Evolutionary conservation across 306 rosid genomes (phyloP).

Genomic region (Prunus padus): DNA sequence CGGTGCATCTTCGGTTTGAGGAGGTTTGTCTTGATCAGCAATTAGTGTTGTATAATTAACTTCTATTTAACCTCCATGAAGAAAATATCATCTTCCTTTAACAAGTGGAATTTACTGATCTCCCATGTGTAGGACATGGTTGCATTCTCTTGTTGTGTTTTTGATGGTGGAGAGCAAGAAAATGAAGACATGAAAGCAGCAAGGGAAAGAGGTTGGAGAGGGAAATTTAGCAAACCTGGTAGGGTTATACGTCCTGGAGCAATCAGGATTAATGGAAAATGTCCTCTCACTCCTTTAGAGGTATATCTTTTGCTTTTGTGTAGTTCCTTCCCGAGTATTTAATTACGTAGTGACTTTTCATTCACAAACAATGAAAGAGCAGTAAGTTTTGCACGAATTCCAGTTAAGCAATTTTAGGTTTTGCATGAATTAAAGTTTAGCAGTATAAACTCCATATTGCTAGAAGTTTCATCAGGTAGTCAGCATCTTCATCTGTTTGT

Average conservation of each 20-base stretch:
- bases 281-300: slow-evolving; percentile 98
- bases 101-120: slow-evolving; percentile 19
- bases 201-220: slow-evolving; percentile 98
- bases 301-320: slow-evolving; percentile 38
- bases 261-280: slow-evolving; percentile 88
- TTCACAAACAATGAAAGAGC: background rate
- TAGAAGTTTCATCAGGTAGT: background rate
- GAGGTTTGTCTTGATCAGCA: slow-evolving; percentile 57
- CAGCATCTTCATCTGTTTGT: too few species aligned
- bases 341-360: background rate
- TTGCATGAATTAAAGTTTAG: background rate
- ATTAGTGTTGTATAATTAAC: slow-evolving; percentile 14
- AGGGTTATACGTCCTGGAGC: slow-evolving; percentile 97
- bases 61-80: slow-evolving; percentile 11
- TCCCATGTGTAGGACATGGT: slow-evolving; percentile 84
- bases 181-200: slow-evolving; percentile 82
- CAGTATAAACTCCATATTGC: background rate
- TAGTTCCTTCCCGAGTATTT: background rate
- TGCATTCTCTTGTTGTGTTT: slow-evolving; percentile 96
- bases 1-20: slow-evolving; percentile 97
- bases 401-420: background rate
- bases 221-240: slow-evolving; percentile 95
- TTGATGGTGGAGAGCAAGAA: slow-evolving; percentile 86
- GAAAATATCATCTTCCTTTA: slow-evolving; percentile 12
- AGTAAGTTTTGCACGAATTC: background rate